Conservation (phyloP, 495 filamentous ascomycete species). For the Sordaria brevicollis region DNA sequence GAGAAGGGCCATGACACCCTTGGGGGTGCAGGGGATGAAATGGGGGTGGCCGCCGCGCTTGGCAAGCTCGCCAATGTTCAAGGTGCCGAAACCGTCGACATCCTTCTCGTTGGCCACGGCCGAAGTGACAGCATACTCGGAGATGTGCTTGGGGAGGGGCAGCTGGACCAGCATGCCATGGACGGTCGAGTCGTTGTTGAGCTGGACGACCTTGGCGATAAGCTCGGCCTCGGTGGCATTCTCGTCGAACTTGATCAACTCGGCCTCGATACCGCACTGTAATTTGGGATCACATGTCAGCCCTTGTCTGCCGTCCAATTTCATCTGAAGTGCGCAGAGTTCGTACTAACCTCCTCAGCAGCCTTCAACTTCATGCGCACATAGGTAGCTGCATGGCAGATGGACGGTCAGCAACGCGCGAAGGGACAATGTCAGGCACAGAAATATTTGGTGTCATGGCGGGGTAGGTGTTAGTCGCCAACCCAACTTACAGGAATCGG, state of each 20-base stretch:
- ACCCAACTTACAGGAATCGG: conserved; percentile 77
- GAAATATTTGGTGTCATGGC: neutral
- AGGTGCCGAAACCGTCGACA: conserved; percentile 91
- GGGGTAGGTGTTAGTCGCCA: neutral
- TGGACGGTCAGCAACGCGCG: conserved; percentile 14
- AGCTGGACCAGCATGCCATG: conserved; percentile 93
- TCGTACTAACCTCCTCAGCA: conserved; percentile 67
- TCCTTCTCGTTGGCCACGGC: conserved; percentile 89
- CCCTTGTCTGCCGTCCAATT: neutral
- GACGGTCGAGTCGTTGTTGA: conserved; percentile 81
- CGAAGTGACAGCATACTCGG: conserved; percentile 81
- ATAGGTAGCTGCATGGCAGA: conserved; percentile 64
- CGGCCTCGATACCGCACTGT: conserved; percentile 81
- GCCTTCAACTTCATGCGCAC: conserved; percentile 99
- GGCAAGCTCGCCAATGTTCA: conserved; percentile 90
- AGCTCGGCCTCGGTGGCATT: conserved; percentile 76
- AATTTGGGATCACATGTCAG: neutral
- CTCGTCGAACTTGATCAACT: conserved; percentile 72
- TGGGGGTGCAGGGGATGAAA: conserved; percentile 90
- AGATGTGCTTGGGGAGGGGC: conserved; percentile 77
- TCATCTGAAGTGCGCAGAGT: neutral
- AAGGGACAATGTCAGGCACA: neutral
- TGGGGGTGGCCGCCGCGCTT: conserved; percentile 82
- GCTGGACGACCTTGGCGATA: conserved; percentile 61
- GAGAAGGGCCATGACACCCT: conserved; percentile 91